Base-by-base conservation (phyloP, 1,284 basidiomycete genomes). In the Bondarzewia mesenterica region DNA sequence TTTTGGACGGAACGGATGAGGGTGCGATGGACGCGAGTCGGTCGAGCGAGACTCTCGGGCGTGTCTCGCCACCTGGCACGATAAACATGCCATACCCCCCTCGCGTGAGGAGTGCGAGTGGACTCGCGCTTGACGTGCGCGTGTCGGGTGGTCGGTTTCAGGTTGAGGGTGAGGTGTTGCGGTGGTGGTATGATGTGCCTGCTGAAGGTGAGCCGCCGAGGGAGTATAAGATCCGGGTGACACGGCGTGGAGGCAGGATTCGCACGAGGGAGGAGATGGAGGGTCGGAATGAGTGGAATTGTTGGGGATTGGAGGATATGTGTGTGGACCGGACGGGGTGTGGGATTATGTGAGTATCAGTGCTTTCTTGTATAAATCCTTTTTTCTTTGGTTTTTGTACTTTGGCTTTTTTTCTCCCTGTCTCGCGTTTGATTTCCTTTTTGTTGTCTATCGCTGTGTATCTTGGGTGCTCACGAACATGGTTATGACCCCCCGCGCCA, bases 111-210 rank as follows among this genome's bases (percentile, higher is more conserved):
- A n/a, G 27, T 16, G n/a, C 27, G 55, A 5, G 44, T 50, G 20
- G 21, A 25, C 69, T 73, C 41, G 60, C 69, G 21, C 56, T 84
- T 18, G 62, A 68, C 23, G 71, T 83, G 7, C 62, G 69, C 10
- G 77, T 84, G 1, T 86, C 85, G 3, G 73, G 71, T 1, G 93
- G 93, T 1, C 61, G 71, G 35, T 90, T 78, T 71, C 73, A 74
- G 51, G 68, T 89, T 7, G 70, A 78, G 7, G 90, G 89, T 2
- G 83, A 86, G 68, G 76, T 68, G 32, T 63, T 98, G 47, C 74
- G 74, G 55, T 98, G 94, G 94, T 93, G 81, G 75, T 94, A 96
- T 62, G 73, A 76, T 26, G 73, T 82, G 0, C 88, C 89, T 1
- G 53, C 57, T 15, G 61, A 58, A 4, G 77, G 71, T 12, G 69